Evolutionary conservation across 768 basidiomycete species (phyloP), one percentile per base, ranked within the genome.

Genomic region (Lentinula detonsa): DNA sequence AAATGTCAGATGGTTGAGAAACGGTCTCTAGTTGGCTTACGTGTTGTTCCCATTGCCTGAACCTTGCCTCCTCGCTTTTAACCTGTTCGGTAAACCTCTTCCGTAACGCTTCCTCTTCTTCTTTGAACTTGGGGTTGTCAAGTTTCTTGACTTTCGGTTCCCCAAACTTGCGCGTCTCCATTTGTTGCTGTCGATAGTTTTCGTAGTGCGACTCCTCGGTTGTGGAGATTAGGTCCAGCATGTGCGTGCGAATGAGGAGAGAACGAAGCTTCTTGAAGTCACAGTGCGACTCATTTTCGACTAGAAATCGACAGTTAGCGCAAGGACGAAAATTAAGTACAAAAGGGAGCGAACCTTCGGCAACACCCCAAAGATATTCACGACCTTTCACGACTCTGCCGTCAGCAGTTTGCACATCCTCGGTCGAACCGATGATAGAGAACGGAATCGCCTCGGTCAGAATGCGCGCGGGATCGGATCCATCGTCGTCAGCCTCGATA

Each of bases 41-140:
- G 75, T 97, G 94, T 77, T 96, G 93, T 73, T 98, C 97, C 97
- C 97, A 99, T 67, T 98, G 95, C 73, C 97, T 87, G 84, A 99
- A 99, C 63, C 97, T 83, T 11, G 91, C 84, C 72, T 99, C 97
- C 79, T 99, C 97, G 61, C 93, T 82, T 81, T 99, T 99, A 83
- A 99, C 97, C 79, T 99, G 97, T 76, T 99, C 97, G 34, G 97
- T 99, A 77, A 99, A 99, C 64, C 95, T 86, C 82, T 95, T 98
- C 70, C 96, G 83, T 63, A 98, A 85, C 62, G 87, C 82, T 75
- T 99, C 97, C 74, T 99, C 96, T 78, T 99, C 97, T 74, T 98
- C 97, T 81, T 95, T 95, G 87, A 96, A 99, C 76, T 98, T 98
- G 68, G 97, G 96, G 75, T 98, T 99, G 78, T 99, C 95, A 66